Evolutionary conservation across 225 moss, liverwort and hornwort genomes (phyloP).

Genomic region (Ulota crispa): DNA sequence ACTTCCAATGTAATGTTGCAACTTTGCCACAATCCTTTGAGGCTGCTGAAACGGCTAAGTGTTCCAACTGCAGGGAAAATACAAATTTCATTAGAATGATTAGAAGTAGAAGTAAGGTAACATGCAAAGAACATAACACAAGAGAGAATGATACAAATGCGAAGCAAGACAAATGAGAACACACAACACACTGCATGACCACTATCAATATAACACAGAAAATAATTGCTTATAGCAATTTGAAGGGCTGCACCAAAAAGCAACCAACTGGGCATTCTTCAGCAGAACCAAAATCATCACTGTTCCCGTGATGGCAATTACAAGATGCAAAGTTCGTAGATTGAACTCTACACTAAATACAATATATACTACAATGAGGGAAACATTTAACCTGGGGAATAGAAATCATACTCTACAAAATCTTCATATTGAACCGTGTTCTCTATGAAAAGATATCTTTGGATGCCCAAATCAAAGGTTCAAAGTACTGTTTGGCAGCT

Average conservation of each 20-base stretch:
- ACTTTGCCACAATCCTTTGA: neutral
- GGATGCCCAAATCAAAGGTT: slow-evolving; percentile 14
- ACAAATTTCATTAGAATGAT: neutral
- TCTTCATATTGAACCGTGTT: neutral
- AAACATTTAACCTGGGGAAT: neutral
- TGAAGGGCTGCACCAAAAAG: neutral
- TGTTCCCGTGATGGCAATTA: neutral
- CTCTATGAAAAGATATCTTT: neutral
- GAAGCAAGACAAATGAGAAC: neutral
- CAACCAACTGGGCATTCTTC: neutral
- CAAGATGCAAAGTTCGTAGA: neutral
- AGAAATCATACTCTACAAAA: slow-evolving; percentile 1
- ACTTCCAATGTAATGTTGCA: neutral
- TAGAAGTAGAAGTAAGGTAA: neutral
- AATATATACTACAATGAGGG: neutral
- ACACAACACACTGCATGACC: neutral
- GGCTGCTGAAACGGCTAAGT: neutral
- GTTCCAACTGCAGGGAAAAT: neutral
- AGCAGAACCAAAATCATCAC: neutral
- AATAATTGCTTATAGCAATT: neutral
- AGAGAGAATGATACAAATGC: neutral
- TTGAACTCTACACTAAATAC: neutral
- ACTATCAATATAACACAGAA: neutral
- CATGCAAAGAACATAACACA: neutral
- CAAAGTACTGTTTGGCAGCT: slow-evolving; percentile 4